Evolutionary conservation across 23 red algal genomes (phyloP).

Genomic region (Agarophyton chilense): DNA sequence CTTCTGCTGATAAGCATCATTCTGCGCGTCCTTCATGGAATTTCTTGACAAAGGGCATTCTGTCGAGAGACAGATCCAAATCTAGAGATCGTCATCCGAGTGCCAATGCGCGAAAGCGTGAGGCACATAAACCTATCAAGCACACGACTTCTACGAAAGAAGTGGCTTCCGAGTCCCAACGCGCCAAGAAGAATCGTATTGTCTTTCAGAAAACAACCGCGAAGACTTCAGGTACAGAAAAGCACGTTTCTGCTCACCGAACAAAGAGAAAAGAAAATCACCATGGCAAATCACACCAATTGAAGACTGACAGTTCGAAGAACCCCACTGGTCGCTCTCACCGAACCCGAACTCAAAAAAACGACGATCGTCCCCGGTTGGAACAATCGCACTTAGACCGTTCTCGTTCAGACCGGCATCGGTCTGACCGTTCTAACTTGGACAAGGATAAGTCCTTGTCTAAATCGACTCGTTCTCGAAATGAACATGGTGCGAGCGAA

Average conservation of each 20-base stretch:
- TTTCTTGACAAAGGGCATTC: slow-evolving; percentile 7
- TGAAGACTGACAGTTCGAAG: background rate
- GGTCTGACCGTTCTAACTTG: background rate
- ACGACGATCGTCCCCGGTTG: background rate
- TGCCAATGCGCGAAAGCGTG: background rate
- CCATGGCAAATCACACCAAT: background rate
- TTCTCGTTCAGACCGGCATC: background rate
- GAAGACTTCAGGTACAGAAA: background rate
- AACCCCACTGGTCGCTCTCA: background rate
- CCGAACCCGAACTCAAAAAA: background rate
- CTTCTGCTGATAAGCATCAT: background rate
- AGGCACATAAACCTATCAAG: background rate
- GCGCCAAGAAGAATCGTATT: slow-evolving; percentile 7
- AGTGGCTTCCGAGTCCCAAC: background rate
- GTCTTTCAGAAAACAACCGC: background rate
- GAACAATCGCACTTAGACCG: background rate
- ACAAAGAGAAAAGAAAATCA: background rate
- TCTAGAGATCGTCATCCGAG: background rate
- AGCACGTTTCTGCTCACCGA: background rate
- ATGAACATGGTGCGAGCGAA: background rate
- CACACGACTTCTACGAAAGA: slow-evolving; percentile 6
- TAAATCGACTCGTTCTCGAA: background rate
- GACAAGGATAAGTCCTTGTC: background rate
- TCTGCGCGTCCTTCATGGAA: background rate
- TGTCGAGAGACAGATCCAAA: background rate